Evolutionary conservation across 1,139 yeast genomes (phyloP).

Genomic region (Petasospora fabianii): DNA sequence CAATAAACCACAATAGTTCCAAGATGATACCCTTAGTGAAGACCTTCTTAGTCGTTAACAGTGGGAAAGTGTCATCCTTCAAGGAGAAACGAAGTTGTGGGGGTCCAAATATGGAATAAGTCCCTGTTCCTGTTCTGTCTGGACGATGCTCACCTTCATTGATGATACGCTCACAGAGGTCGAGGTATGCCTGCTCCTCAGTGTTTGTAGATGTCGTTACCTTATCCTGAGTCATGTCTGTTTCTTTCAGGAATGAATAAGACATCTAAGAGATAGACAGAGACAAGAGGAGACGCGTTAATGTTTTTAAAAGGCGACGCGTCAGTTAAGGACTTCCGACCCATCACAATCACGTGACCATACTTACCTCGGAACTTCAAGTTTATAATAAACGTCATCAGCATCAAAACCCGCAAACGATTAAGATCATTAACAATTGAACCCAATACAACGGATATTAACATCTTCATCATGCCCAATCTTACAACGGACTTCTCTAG

Average conservation of each 20-base stretch:
- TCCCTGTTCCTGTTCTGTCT: slow-evolving; percentile 97
- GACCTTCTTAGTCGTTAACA: slow-evolving; percentile 88
- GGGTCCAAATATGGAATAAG: slow-evolving; percentile 86
- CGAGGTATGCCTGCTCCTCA: slow-evolving; percentile 85
- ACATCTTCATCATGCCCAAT: no score
- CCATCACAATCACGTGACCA: no score
- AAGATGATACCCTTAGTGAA: slow-evolving; percentile 85
- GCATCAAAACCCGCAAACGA: background rate
- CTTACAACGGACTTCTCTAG: slow-evolving; percentile 49
- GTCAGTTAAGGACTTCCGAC: no score
- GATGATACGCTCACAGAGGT: slow-evolving; percentile 73
- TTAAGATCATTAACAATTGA: background rate
- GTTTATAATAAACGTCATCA: no score
- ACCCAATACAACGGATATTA: no score
- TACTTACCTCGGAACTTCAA: no score
- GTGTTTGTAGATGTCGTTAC: slow-evolving; percentile 28
- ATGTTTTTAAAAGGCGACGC: no score
- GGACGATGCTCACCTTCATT: slow-evolving; percentile 85
- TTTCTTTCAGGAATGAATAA: no score
- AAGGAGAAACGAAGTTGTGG: slow-evolving; percentile 87
- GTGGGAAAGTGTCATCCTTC: slow-evolving; percentile 70
- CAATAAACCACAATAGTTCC: slow-evolving; percentile 89
- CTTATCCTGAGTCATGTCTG: slow-evolving; percentile 18
- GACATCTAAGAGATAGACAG: no score
- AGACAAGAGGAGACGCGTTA: no score